Base-by-base conservation (phyloP, 192 early-diverging fungal species). In the Geosiphon pyriformis region DNA sequence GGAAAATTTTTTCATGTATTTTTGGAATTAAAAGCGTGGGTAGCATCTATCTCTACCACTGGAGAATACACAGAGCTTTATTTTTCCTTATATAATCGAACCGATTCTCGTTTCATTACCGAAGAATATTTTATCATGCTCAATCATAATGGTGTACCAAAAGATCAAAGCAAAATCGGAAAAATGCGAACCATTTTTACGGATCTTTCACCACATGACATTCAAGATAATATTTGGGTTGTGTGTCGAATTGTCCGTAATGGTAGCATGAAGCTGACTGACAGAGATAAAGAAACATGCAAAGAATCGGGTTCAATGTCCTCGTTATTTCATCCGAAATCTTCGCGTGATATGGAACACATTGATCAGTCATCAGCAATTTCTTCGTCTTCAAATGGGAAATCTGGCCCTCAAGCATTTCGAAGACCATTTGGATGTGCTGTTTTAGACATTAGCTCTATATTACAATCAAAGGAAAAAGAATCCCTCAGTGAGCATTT, bases 381-480 rank as follows among this genome's bases (percentile, higher is more conserved):
- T 42, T 25, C 42, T 49, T 4, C 52, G 35, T 27, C 35, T 23
- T 22, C 47, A n/a, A 55, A 35, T 55, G 34, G 32, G 18, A 66
- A 54, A 54, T 30, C n/a, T 1, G 23, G 25, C 26, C 15, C 46
- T 30, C 69, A 70, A 48, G 18, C 54, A 49, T 79, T 70, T 30
- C 71, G 83, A 8, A 50, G 86, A 53, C 88, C 88, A 23, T 85
- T 83, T 80, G 87, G 87, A 0, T 85, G 81, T 64, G 84, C 83
- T 11, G 78, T 85, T 3, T 61, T 87, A 7, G 71, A 82, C 27
- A 33, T 88, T 20, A 72, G 69, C 33, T 67, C 70, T 17, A 55
- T 84, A 56, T 59, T 82, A 37, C 70, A 79, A 32, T 68, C 51
- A 10, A 63, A 67, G 30, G 73, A 72, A 46, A 73, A 51, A 26